Conservation (phyloP, 1,139 yeast species). For the Geotrichum australiense region DNA sequence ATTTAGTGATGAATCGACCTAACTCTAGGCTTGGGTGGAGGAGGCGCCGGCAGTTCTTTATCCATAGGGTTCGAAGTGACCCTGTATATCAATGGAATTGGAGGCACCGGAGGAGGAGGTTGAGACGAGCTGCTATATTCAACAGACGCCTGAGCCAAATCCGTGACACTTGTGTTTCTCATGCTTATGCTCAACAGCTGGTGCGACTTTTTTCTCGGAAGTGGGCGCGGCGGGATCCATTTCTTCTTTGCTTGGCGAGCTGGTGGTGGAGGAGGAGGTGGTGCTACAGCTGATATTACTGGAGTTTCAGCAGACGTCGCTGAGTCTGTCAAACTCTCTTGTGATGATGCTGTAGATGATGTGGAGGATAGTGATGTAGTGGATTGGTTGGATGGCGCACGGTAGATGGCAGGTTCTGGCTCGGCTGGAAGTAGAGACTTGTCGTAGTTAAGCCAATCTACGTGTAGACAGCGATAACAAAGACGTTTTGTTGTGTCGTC, state of each 20-base stretch:
- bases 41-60: constrained; percentile 5
- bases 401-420: not conserved
- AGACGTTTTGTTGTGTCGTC: constrained; percentile 45
- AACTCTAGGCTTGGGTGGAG: too few species aligned
- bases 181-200: constrained; percentile 9
- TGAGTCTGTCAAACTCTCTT: not conserved
- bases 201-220: constrained; percentile 9
- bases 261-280: constrained; percentile 16
- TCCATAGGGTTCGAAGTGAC: not conserved
- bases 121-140: not conserved
- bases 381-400: not conserved
- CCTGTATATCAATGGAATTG: not conserved
- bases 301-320: not conserved
- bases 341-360: constrained; percentile 4
- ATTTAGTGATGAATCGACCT: too few species aligned
- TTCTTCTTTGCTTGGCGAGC: constrained; percentile 7
- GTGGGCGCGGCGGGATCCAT: constrained; percentile 11
- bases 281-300: not conserved
- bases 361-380: not conserved
- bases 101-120: not conserved
- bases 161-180: constrained; percentile 15
- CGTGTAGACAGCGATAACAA: constrained; percentile 54
- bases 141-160: constrained; percentile 7
- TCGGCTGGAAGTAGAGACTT: not conserved
- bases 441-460: constrained; percentile 47